Evolutionary conservation across 306 rosid genomes (phyloP).

Genomic region (Leucaena leucocephala): DNA sequence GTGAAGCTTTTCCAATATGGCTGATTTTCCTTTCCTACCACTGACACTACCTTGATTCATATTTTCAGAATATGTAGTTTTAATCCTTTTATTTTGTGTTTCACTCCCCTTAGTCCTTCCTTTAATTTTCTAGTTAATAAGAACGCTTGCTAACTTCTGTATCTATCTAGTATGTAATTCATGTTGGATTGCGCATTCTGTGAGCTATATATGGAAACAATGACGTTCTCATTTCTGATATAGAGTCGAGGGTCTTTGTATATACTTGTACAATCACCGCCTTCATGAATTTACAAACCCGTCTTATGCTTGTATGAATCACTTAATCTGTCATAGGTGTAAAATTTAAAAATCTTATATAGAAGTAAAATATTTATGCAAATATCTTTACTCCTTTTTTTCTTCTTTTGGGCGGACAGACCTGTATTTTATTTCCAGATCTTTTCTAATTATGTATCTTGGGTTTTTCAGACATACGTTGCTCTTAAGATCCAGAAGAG

Average conservation of each 20-base stretch:
- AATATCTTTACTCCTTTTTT: background rate
- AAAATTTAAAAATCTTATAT: constrained; percentile 1
- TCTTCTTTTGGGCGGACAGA: background rate
- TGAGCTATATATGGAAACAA: constrained; percentile 22
- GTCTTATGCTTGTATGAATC: constrained; percentile 22
- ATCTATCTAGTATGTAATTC: constrained; percentile 7
- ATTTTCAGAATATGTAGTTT: background rate
- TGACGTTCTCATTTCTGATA: constrained; percentile 20
- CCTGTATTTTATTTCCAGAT: background rate
- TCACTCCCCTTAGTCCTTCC: background rate
- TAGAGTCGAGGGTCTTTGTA: constrained; percentile 21
- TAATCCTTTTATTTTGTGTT: background rate
- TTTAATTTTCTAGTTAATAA: constrained; percentile 19
- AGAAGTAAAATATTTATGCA: constrained; percentile 11
- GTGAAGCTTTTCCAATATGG: constrained; percentile 23
- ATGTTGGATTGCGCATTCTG: constrained; percentile 18
- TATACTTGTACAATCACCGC: background rate
- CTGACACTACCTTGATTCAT: background rate
- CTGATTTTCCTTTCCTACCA: constrained; percentile 15
- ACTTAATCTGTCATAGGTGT: background rate
- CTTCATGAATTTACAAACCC: constrained; percentile 1
- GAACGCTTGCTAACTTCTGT: constrained; percentile 16
- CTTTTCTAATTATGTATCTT: constrained; percentile 28
- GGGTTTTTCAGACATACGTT: constrained; percentile 64
- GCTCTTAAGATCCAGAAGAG: constrained; percentile 99